phyloP scores from a whole-genome alignment of 768 basidiomycete genomes.

The Cyathus striatus region DNA sequence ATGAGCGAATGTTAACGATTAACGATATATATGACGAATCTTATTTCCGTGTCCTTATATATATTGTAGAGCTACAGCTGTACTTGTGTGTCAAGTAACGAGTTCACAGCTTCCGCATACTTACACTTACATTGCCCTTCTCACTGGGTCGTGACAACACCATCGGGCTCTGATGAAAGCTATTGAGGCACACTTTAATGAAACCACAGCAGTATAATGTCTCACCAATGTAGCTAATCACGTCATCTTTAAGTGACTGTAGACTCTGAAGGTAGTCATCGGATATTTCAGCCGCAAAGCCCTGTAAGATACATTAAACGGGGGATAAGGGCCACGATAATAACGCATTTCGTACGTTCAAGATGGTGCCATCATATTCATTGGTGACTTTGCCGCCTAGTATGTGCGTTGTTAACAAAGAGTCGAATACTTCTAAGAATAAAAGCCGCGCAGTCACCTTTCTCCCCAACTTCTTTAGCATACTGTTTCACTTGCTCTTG shows the following conservation, averaged over 20 bases:
- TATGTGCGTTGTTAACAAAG: neutral
- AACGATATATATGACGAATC: too few species aligned
- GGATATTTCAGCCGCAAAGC: slow-evolving; percentile 22
- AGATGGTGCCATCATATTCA: slow-evolving; percentile 24
- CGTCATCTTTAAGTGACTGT: slow-evolving; percentile 21
- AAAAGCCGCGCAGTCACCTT: slow-evolving; percentile 32
- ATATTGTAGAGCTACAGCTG: too few species aligned
- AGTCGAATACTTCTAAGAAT: neutral
- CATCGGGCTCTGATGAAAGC: slow-evolving; percentile 33
- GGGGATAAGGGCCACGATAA: neutral
- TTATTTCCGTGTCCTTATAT: too few species aligned
- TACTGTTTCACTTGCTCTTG: slow-evolving; percentile 36
- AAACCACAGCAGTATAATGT: neutral
- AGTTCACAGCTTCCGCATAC: too few species aligned
- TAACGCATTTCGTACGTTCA: slow-evolving; percentile 28
- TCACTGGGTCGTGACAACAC: slow-evolving; percentile 34
- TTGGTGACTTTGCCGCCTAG: slow-evolving; percentile 40
- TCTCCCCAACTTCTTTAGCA: slow-evolving; percentile 25
- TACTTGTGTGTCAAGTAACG: too few species aligned
- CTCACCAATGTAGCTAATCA: slow-evolving; percentile 46
- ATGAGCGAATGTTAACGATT: too few species aligned
- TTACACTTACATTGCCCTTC: too few species aligned
- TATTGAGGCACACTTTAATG: neutral
- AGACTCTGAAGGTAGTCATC: slow-evolving; percentile 16
- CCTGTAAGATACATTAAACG: slow-evolving; percentile 9